These are phyloP conservation scores for Argentina anserina DNA, from an alignment of 306 rosid species.

Conservation along the genomic window DNA sequence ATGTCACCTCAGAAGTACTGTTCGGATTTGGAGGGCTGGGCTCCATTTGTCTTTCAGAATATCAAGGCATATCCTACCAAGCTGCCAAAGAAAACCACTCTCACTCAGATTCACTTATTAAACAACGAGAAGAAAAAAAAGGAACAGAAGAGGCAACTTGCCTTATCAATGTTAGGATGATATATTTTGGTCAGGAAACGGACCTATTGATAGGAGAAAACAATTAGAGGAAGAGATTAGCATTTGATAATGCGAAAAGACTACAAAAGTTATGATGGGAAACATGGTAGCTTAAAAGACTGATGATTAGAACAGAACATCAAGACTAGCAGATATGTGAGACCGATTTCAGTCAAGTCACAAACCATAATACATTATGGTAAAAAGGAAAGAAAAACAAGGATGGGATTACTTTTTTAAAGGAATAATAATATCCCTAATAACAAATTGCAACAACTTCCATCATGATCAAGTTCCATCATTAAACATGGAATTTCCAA, in stretches of 20 bases:
- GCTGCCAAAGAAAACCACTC: conserved; percentile 20
- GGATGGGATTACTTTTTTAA: background rate
- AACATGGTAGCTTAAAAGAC: background rate
- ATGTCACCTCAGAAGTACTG: conserved; percentile 32
- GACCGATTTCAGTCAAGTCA: background rate
- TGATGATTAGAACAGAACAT: background rate
- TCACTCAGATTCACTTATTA: background rate
- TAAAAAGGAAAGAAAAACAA: background rate
- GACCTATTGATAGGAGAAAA: conserved; percentile 14
- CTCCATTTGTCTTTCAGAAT: conserved; percentile 38
- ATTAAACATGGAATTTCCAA: background rate
- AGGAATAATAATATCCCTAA: background rate
- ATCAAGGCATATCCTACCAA: conserved; percentile 37
- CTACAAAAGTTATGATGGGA: background rate
- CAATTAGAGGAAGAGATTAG: background rate
- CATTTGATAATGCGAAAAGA: background rate
- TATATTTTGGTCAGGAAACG: conserved; percentile 42
- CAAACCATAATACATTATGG: background rate
- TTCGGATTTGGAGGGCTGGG: conserved; percentile 38
- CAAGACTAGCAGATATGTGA: background rate
- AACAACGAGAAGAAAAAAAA: background rate
- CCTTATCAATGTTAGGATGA: conserved; percentile 44
- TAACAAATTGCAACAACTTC: background rate
- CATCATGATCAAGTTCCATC: no score
- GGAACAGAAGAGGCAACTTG: conserved; percentile 10